These are phyloP conservation scores for Solanum lignicaule DNA, from an alignment of 257 asterid genomes.

Conservation along the genomic window DNA sequence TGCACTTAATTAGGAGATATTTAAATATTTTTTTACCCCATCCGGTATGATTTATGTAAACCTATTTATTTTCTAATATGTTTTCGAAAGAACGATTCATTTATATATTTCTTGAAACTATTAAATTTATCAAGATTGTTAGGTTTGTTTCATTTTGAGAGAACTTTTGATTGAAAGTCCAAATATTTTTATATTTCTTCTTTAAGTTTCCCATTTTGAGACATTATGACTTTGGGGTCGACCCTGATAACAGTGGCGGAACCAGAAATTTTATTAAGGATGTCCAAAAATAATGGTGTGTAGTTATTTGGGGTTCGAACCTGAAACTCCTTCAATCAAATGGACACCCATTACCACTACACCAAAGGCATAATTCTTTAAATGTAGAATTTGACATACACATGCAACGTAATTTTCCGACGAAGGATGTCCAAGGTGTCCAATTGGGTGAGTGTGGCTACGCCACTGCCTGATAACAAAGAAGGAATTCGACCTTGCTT, in stretches of 20 bases:
- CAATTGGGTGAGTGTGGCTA: too few species aligned
- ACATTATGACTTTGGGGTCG: not conserved
- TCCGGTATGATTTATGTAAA: not conserved
- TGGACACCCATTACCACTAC: too few species aligned
- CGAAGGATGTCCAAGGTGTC: too few species aligned
- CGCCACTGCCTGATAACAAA: not conserved
- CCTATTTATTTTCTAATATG: not conserved
- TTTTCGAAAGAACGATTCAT: not conserved
- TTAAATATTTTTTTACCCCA: not conserved
- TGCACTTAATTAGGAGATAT: not conserved
- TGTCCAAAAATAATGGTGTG: too few species aligned
- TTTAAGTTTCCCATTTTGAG: not conserved
- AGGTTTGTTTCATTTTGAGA: not conserved
- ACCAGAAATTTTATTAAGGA: too few species aligned
- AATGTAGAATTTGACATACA: too few species aligned
- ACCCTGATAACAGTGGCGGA: not conserved
- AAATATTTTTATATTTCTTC: not conserved
- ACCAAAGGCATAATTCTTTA: too few species aligned
- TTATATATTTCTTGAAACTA: not conserved
- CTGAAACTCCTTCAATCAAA: too few species aligned
- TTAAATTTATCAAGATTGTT: not conserved
- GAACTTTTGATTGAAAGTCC: not conserved
- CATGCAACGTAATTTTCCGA: too few species aligned
- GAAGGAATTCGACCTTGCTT: not conserved
- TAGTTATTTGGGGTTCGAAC: too few species aligned